phyloP scores from a whole-genome alignment of 768 basidiomycete species.

The Strobilomyces confusus region DNA sequence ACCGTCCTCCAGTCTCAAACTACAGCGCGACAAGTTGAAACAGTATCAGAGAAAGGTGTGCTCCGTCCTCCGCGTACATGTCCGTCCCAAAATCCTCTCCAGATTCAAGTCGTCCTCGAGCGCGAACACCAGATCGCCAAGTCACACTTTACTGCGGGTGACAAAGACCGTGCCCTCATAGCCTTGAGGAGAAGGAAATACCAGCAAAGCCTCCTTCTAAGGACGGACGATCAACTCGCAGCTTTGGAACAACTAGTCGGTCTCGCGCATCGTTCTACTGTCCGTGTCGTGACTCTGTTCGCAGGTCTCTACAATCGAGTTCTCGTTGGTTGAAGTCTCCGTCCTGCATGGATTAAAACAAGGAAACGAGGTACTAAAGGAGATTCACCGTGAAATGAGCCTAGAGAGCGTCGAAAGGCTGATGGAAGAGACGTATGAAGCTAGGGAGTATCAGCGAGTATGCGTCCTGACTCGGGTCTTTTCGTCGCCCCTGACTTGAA shows the following conservation, averaged over 20 bases:
- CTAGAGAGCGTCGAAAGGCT: slow-evolving; percentile 90
- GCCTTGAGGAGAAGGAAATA: slow-evolving; percentile 91
- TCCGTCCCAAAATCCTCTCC: not conserved
- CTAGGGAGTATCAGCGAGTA: slow-evolving; percentile 86
- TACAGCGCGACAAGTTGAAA: slow-evolving; percentile 92
- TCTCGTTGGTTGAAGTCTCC: slow-evolving; percentile 89
- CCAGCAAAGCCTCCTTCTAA: slow-evolving; percentile 80
- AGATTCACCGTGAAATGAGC: slow-evolving; percentile 93
- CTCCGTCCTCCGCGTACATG: not conserved
- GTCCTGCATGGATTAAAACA: slow-evolving; percentile 90
- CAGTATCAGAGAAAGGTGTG: slow-evolving; percentile 93
- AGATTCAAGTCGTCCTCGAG: slow-evolving; percentile 87
- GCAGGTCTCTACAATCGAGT: slow-evolving; percentile 95
- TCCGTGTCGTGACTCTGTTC: not conserved
- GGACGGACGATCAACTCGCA: slow-evolving; percentile 89
- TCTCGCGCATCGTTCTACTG: slow-evolving; percentile 6
- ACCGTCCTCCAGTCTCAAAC: slow-evolving; percentile 65
- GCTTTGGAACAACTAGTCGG: slow-evolving; percentile 84
- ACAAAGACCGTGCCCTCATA: slow-evolving; percentile 83
- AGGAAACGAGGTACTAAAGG: slow-evolving; percentile 88
- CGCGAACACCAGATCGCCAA: slow-evolving; percentile 89
- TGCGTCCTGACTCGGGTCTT: slow-evolving; percentile 18
- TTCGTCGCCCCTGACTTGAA: not conserved
- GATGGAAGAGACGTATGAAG: slow-evolving; percentile 90
- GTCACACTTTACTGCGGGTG: slow-evolving; percentile 70